Base-by-base conservation (phyloP, 2,329 filamentous ascomycete species). In the Colletotrichum navitas region DNA sequence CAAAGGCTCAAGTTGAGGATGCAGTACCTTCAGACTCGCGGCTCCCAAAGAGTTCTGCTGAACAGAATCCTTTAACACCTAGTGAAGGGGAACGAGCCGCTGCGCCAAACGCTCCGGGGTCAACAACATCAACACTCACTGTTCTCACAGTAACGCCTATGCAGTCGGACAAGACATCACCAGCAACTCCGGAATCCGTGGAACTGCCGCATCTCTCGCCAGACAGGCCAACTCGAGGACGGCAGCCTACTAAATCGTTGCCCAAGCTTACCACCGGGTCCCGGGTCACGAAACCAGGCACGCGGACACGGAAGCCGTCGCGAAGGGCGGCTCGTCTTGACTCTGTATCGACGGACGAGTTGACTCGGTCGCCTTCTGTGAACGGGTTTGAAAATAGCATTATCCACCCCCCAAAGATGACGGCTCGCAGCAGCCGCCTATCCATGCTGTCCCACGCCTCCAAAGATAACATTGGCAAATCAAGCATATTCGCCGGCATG, bases 401-500 rank as follows among this genome's bases (percentile, higher is more conserved):
- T n/a, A 67, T 78, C 52, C 68, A 55, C 34, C 76, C 77, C 10
- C 68, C 76, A 4, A 80, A 78, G 69, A 69, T 74, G 7, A 76
- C 66, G 59, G 74, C 59, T 6, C 62, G 71, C 26, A 67, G 70
- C 34, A 72, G 66, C 12, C 70, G 70, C 5, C 52, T 72, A 6
- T 71, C 70, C 16, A 66, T 63, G 24, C 43, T 72, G 8, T 70
- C 66, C 5, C 62, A 71, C 24, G 51, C 67, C 4, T 66, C 67
- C 21, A 72, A 58, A 43, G 66, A 66, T 1, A 41, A 60, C 32
- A 7, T 12, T 2, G 63, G 74, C 21, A 62, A 56, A 26, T 34
- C 26, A 34, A 76, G 69, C 12, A 72, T 97, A 0, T 97, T 98
- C 76, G 82, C 87, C 1, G 90, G 91, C 52, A 97, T 98, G 94